Evolutionary conservation across 2,329 filamentous ascomycete species (phyloP).

Genomic region (Trichoderma koningii): DNA sequence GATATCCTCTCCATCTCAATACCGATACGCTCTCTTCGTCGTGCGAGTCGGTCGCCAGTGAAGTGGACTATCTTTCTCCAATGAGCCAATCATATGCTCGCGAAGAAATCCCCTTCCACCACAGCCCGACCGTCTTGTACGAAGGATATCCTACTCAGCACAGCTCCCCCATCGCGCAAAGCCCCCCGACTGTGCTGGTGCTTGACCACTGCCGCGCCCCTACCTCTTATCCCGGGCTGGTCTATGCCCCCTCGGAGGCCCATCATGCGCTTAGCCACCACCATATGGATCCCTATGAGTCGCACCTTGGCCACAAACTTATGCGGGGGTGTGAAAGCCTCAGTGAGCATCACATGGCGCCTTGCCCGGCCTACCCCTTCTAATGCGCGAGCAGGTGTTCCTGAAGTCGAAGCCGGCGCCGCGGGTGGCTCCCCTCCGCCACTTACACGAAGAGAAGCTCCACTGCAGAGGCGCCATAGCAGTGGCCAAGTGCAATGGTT

Average conservation of each 20-base stretch:
- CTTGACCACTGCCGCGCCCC: constrained; percentile 58
- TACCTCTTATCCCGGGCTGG: constrained; percentile 62
- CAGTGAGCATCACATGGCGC: constrained; percentile 50
- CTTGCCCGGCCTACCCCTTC: constrained; percentile 42
- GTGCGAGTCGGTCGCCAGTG: constrained; percentile 62
- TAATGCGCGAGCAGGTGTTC: constrained; percentile 49
- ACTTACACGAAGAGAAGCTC: constrained; percentile 49
- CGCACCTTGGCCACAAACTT: constrained; percentile 55
- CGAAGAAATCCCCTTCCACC: constrained; percentile 59
- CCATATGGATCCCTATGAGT: constrained; percentile 60
- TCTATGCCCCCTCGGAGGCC: constrained; percentile 62
- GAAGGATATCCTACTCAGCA: constrained; percentile 55
- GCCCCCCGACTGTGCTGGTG: constrained; percentile 57
- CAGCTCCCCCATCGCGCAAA: constrained; percentile 57
- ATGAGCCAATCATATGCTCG: constrained; percentile 59
- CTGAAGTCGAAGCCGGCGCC: constrained; percentile 55
- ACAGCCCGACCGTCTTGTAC: constrained; percentile 60
- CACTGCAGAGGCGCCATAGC: constrained; percentile 47
- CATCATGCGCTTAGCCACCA: constrained; percentile 60
- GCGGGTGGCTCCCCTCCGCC: constrained; percentile 49
- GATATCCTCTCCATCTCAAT: constrained; percentile 50
- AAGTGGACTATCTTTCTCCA: constrained; percentile 64
- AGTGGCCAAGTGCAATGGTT: constrained; percentile 50
- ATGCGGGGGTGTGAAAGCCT: constrained; percentile 58
- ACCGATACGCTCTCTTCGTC: constrained; percentile 56